Conservation (phyloP, 2,329 filamentous ascomycete genomes). For the Reticulascus tulasneorum region DNA sequence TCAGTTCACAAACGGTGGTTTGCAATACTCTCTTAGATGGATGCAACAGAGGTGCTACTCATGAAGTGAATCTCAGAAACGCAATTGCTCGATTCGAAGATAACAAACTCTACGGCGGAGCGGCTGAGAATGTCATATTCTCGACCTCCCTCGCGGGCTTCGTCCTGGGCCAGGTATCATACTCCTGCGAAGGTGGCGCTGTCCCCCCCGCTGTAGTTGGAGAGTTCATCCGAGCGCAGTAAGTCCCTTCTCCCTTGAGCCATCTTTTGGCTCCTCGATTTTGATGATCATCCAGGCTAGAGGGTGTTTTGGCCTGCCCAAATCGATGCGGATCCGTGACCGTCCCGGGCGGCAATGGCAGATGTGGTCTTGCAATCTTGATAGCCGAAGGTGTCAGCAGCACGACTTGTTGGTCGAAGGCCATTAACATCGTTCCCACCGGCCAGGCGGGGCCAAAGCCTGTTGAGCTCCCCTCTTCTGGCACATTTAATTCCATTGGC, state of each 20-base stretch:
- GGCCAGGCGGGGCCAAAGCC: neutral
- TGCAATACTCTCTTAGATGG: neutral
- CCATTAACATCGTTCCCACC: neutral
- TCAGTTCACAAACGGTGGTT: neutral
- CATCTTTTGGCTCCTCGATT: too few species aligned
- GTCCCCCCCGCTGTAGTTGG: neutral
- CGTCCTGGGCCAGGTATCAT: neutral
- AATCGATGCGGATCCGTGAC: neutral
- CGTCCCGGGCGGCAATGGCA: neutral
- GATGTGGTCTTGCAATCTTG: neutral
- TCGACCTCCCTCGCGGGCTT: neutral
- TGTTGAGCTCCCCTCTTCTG: too few species aligned
- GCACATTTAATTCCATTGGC: neutral
- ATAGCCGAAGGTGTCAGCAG: neutral
- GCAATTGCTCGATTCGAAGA: neutral
- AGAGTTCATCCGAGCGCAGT: neutral
- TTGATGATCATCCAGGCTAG: too few species aligned
- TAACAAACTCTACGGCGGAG: neutral
- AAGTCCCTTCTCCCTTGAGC: neutral
- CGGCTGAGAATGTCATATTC: neutral
- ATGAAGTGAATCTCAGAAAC: neutral
- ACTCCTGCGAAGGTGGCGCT: neutral
- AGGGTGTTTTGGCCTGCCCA: too few species aligned
- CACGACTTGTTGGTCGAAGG: neutral
- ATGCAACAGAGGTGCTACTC: neutral